These are phyloP conservation scores for Cladorrhinum samala DNA, from an alignment of 495 filamentous ascomycete genomes.

Conservation along the genomic window DNA sequence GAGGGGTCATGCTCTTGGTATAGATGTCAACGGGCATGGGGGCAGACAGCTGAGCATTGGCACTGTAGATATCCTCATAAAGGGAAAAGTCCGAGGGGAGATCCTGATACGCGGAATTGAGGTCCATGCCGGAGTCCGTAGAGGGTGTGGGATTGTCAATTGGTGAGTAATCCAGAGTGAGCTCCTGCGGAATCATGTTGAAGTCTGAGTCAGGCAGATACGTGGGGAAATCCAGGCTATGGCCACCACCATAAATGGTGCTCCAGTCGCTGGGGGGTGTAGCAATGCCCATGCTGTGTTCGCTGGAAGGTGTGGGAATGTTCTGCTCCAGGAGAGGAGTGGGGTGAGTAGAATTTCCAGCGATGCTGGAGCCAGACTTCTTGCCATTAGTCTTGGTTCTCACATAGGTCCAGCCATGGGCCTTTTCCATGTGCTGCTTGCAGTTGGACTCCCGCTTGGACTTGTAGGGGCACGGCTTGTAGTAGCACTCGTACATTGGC, in stretches of 20 bases:
- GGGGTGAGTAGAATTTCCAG: constrained; percentile 33
- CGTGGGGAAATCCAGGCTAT: constrained; percentile 33
- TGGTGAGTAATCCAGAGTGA: constrained; percentile 45
- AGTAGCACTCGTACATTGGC: constrained; percentile 73
- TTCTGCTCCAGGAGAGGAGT: constrained; percentile 49
- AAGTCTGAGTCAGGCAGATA: constrained; percentile 36
- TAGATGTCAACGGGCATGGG: constrained; percentile 31
- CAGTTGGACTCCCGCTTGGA: constrained; percentile 96
- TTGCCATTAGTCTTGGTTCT: constrained; percentile 83
- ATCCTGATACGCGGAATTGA: constrained; percentile 43
- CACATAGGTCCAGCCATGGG: constrained; percentile 82
- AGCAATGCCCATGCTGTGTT: constrained; percentile 34
- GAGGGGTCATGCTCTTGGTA: constrained; percentile 33
- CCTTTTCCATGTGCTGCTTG: constrained; percentile 99
- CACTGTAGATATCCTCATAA: constrained; percentile 53
- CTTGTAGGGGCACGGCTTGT: constrained; percentile 78
- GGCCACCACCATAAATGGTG: constrained; percentile 21
- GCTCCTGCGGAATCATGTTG: constrained; percentile 34
- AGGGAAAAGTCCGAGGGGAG: constrained; percentile 38
- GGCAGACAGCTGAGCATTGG: constrained; percentile 38
- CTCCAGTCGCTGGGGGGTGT: constrained; percentile 40
- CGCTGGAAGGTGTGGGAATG: constrained; percentile 43
- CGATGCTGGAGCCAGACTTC: constrained; percentile 34
- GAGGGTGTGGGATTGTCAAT: constrained; percentile 43
- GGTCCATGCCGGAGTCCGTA: constrained; percentile 38